Percentiles rank a stretch among this genome's conserved stretches.
Evolutionary conservation across 768 basidiomycete genomes (phyloP).

Genomic region (Termitomyces sp.): DNA sequence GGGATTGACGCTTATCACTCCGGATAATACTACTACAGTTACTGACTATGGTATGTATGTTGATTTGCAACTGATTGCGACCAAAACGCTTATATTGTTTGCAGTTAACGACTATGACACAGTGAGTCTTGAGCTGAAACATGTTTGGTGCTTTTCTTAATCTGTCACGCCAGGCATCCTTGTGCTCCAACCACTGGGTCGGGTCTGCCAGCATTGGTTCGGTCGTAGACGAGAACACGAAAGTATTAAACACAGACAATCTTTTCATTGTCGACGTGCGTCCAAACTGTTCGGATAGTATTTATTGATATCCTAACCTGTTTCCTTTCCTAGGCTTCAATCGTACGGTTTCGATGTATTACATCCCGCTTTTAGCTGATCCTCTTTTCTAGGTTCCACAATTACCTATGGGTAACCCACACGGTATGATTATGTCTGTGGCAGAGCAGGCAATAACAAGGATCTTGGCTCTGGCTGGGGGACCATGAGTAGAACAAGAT

Average conservation of each 20-base stretch:
- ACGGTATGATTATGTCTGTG: slow-evolving; percentile 53
- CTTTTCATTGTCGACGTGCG: slow-evolving; percentile 56
- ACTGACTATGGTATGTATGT: slow-evolving; percentile 48
- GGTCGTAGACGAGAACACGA: slow-evolving; percentile 59
- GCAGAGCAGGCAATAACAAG: slow-evolving; percentile 59
- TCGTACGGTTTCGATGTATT: slow-evolving; percentile 24
- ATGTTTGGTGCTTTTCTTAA: neutral
- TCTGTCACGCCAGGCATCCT: slow-evolving; percentile 25
- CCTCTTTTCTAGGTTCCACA: slow-evolving; percentile 38
- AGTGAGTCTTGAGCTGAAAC: slow-evolving; percentile 8
- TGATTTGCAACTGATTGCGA: neutral
- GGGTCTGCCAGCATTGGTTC: slow-evolving; percentile 51
- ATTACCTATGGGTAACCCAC: slow-evolving; percentile 59
- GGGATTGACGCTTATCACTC: slow-evolving; percentile 55
- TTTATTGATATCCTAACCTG: neutral
- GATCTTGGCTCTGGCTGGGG: slow-evolving; percentile 53
- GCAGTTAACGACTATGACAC: slow-evolving; percentile 40
- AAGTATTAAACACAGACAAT: slow-evolving; percentile 49
- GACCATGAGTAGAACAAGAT: slow-evolving; percentile 32
- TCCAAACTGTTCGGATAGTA: slow-evolving; percentile 7
- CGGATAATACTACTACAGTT: slow-evolving; percentile 57
- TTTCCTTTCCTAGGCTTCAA: slow-evolving; percentile 27
- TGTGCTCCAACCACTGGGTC: slow-evolving; percentile 68
- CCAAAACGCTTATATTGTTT: slow-evolving; percentile 7
- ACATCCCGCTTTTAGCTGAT: slow-evolving; percentile 1